Evolutionary conservation across 2,329 filamentous ascomycete genomes (phyloP).

Genomic region (Epichloe glyceriae): DNA sequence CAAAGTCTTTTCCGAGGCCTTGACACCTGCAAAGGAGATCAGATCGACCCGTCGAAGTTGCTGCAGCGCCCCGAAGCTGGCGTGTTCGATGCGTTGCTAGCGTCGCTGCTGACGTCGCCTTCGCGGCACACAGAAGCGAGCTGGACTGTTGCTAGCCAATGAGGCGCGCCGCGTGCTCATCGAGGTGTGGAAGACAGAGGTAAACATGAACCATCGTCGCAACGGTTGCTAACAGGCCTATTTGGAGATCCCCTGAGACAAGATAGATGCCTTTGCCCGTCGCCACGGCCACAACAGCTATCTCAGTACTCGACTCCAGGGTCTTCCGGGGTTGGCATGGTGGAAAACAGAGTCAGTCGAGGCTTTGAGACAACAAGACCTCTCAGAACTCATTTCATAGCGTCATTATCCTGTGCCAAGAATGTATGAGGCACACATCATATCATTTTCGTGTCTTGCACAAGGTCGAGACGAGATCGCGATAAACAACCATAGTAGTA

Average conservation of each 20-base stretch:
- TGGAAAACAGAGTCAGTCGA: background rate
- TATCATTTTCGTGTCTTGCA: background rate
- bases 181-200: background rate
- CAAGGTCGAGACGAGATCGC: background rate
- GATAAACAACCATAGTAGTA: background rate
- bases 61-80: slow-evolving; percentile 1
- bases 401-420: background rate
- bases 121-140: background rate
- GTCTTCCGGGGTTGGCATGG: background rate
- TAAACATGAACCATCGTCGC: slow-evolving; percentile 1
- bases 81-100: slow-evolving; percentile 1
- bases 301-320: background rate
- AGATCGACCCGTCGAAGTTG: background rate
- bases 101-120: background rate
- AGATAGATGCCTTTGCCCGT: background rate
- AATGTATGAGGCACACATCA: background rate
- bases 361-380: background rate
- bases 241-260: background rate
- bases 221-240: background rate
- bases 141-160: background rate
- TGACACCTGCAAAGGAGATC: background rate
- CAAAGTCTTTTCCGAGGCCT: too few species aligned
- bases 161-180: background rate
- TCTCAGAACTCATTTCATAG: background rate
- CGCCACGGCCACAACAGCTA: slow-evolving; percentile 1